Conservation (phyloP, 345 rosid species). For the Eucalyptus curtisii region DNA sequence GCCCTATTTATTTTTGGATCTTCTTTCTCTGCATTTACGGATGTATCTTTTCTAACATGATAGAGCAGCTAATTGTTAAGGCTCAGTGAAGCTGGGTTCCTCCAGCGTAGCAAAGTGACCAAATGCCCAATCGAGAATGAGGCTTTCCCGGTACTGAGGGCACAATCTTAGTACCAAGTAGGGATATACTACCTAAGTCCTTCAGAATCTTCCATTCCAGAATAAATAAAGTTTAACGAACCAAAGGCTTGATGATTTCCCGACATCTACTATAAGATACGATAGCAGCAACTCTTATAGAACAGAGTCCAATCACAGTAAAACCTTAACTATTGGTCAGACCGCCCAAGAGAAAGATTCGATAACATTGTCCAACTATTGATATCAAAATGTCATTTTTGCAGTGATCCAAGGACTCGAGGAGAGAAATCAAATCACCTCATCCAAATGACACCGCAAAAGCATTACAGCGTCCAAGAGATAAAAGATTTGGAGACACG, state of each 20-base stretch:
- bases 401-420: not conserved
- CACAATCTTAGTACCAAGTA: not conserved
- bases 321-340: not conserved
- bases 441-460: not conserved
- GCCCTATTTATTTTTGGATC: not conserved
- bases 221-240: not conserved
- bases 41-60: not conserved
- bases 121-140: not conserved
- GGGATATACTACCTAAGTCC: not conserved
- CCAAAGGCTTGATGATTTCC: not conserved
- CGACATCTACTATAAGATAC: not conserved
- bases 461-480: not conserved
- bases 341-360: not conserved
- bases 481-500: not conserved
- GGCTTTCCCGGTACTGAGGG: not conserved
- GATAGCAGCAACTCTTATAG: not conserved
- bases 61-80: not conserved
- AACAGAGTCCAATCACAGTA: not conserved
- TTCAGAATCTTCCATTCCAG: not conserved
- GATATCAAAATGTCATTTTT: not conserved
- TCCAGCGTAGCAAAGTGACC: not conserved
- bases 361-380: not conserved
- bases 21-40: not conserved
- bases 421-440: not conserved
- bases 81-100: not conserved